Percentiles rank a stretch among this genome's conserved stretches.
These are phyloP conservation scores for Colletotrichum sp. DNA, from an alignment of 2,329 filamentous ascomycete species.

Conservation along the genomic window DNA sequence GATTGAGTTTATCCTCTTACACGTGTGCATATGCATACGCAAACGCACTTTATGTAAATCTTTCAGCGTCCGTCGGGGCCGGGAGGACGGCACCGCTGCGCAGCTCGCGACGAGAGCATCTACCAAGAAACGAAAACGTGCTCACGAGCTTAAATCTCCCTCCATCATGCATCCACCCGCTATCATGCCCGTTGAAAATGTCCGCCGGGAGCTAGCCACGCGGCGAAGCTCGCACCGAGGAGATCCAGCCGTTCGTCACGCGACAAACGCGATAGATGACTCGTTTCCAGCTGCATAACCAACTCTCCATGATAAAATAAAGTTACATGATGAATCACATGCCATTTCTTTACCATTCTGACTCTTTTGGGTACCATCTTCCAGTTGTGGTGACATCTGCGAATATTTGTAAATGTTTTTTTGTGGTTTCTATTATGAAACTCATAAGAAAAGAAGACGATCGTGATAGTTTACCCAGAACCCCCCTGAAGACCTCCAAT, in stretches of 20 bases:
- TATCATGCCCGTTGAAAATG: too few relatives aligned
- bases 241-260: rapidly evolving
- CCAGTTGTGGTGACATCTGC: background rate
- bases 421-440: rapidly evolving
- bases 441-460: rapidly evolving
- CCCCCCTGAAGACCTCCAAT: background rate
- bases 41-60: background rate
- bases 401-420: too few relatives aligned
- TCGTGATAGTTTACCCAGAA: background rate
- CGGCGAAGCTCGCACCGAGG: background rate
- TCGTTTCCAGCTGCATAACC: background rate
- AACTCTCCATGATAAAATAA: background rate
- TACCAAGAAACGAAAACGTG: background rate
- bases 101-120: too few relatives aligned
- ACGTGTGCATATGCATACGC: background rate
- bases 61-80: rapidly evolving
- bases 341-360: rapidly evolving
- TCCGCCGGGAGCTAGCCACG: too few relatives aligned
- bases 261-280: background rate
- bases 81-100: rapidly evolving
- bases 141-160: background rate
- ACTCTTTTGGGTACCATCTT: rapidly evolving
- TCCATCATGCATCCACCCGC: too few relatives aligned
- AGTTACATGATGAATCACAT: background rate
- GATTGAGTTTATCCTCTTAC: background rate